Conservation (phyloP, 805 yeast genomes). For the Starmera caribaea region DNA sequence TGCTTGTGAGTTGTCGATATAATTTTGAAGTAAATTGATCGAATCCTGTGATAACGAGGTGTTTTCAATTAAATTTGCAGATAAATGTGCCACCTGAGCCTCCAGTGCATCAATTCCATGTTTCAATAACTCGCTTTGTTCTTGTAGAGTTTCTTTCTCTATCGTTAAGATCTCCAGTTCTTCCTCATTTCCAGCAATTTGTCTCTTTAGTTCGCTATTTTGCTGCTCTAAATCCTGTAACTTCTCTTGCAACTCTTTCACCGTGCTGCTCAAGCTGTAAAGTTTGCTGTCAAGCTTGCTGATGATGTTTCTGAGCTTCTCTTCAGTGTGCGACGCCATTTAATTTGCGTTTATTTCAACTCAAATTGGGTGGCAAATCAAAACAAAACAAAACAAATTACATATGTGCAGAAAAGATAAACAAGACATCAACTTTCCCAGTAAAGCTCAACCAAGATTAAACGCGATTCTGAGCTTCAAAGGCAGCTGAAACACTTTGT, state of each 20-base stretch:
- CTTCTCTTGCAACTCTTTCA: slow-evolving; percentile 37
- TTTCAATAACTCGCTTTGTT: slow-evolving; percentile 22
- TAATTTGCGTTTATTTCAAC: neutral
- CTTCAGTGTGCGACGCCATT: neutral
- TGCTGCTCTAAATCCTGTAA: slow-evolving; percentile 23
- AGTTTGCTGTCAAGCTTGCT: too few relatives aligned
- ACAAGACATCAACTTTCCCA: too few relatives aligned
- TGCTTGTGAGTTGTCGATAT: too few relatives aligned
- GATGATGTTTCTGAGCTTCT: neutral
- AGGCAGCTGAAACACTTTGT: too few relatives aligned
- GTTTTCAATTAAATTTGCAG: too few relatives aligned
- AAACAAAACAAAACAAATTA: too few relatives aligned
- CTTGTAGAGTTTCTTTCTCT: slow-evolving; percentile 35
- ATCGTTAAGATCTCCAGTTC: slow-evolving; percentile 24
- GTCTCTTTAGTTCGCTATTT: slow-evolving; percentile 19
- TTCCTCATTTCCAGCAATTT: slow-evolving; percentile 18
- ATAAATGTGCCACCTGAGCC: neutral
- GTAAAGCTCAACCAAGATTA: too few relatives aligned
- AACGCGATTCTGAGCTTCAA: too few relatives aligned
- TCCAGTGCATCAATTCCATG: slow-evolving; percentile 9
- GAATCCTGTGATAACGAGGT: too few relatives aligned
- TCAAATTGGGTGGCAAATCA: too few relatives aligned
- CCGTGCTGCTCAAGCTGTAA: slow-evolving; percentile 19
- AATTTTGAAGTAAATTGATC: too few relatives aligned
- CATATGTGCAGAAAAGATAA: too few relatives aligned